These are phyloP conservation scores for Hordeum pubiflorum DNA, from an alignment of 202 grass and related monocot species.

Conservation along the genomic window DNA sequence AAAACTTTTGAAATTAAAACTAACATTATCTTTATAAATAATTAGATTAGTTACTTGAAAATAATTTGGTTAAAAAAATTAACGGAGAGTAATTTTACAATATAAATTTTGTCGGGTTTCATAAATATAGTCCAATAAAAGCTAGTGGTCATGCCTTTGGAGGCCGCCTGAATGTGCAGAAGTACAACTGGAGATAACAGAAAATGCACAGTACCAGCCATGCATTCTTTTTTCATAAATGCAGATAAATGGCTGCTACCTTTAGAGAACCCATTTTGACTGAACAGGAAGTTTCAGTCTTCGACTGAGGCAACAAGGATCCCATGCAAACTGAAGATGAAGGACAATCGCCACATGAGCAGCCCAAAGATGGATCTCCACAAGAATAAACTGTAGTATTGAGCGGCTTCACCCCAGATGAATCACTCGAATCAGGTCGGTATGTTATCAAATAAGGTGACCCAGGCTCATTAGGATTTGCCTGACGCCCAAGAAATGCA, in stretches of 20 bases:
- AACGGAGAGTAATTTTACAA: neutral
- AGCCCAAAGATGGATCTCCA: slow-evolving; percentile 81
- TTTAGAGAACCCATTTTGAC: slow-evolving; percentile 76
- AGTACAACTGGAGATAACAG: neutral
- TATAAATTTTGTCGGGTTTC: neutral
- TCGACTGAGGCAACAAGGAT: slow-evolving; percentile 36
- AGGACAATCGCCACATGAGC: slow-evolving; percentile 95
- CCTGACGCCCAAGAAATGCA: slow-evolving; percentile 73
- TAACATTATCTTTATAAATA: neutral
- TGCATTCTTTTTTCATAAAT: neutral
- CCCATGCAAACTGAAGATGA: slow-evolving; percentile 63
- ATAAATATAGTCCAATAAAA: neutral
- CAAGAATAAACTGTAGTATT: slow-evolving; percentile 92
- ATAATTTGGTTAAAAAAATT: neutral
- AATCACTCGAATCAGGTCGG: slow-evolving; percentile 46
- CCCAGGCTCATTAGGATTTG: slow-evolving; percentile 47
- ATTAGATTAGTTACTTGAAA: neutral
- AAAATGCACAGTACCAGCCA: neutral
- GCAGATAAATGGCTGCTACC: slow-evolving; percentile 38
- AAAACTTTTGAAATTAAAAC: neutral
- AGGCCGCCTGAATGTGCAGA: neutral
- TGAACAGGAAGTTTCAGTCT: slow-evolving; percentile 48
- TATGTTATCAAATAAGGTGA: slow-evolving; percentile 84
- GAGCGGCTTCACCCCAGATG: slow-evolving; percentile 64
- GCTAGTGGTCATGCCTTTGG: neutral